Percentiles rank a stretch among this genome's conserved stretches.
These are phyloP conservation scores for Ilex aquifolium DNA, from an alignment of 257 asterid species.

Conservation along the genomic window DNA sequence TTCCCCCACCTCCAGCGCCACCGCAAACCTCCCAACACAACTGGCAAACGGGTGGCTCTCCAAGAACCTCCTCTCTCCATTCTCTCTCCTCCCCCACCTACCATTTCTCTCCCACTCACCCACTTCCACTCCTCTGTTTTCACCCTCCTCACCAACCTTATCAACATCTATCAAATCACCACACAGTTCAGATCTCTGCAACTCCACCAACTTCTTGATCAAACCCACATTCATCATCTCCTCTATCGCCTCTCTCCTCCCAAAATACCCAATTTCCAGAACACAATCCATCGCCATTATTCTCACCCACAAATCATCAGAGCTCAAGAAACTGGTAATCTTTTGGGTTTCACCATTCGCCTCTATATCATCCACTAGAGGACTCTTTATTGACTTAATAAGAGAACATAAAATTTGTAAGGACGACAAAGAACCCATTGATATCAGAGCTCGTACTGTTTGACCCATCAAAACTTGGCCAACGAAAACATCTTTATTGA, in stretches of 20 bases:
- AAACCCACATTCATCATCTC: slow-evolving; percentile 43
- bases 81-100: background rate
- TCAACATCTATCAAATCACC: slow-evolving; percentile 16
- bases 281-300: slow-evolving; percentile 41
- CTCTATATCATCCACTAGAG: slow-evolving; percentile 59
- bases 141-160: background rate
- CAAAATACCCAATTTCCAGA: slow-evolving; percentile 62
- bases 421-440: slow-evolving; percentile 42
- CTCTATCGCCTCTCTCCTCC: slow-evolving; percentile 64
- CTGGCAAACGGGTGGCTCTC: slow-evolving; percentile 24
- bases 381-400: slow-evolving; percentile 65
- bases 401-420: slow-evolving; percentile 39
- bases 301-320: slow-evolving; percentile 23
- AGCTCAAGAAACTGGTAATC: slow-evolving; percentile 27
- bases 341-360: slow-evolving; percentile 41
- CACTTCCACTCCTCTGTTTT: no score
- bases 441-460: slow-evolving; percentile 35
- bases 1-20: slow-evolving; percentile 69
- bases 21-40: slow-evolving; percentile 57
- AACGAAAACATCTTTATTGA: slow-evolving; percentile 73
- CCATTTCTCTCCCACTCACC: no score
- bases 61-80: slow-evolving; percentile 3
- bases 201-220: slow-evolving; percentile 35
- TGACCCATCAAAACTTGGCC: slow-evolving; percentile 49
- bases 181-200: slow-evolving; percentile 42